phyloP scores from a whole-genome alignment of 768 basidiomycete species.

The Phaffia australis region DNA sequence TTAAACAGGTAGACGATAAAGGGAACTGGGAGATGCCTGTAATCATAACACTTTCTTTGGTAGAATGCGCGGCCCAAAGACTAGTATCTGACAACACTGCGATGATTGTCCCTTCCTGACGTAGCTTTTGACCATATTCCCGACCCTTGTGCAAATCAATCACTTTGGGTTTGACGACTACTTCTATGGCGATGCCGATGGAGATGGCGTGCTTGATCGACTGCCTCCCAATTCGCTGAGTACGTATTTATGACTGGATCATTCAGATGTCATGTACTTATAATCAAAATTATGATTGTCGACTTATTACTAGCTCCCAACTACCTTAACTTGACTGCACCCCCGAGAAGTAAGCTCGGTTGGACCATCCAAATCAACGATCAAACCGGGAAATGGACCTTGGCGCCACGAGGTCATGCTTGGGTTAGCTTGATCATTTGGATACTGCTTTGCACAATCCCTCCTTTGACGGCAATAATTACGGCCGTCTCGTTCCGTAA shows the following conservation, averaged over 20 bases:
- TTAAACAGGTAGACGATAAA: conserved; percentile 50
- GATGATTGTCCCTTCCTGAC: background rate
- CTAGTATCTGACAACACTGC: background rate
- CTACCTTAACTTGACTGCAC: conserved; percentile 81
- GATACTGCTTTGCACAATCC: conserved; percentile 66
- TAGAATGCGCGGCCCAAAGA: background rate
- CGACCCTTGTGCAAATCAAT: conserved; percentile 77
- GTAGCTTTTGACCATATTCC: conserved; percentile 73
- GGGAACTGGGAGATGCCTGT: conserved; percentile 59
- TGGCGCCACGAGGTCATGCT: conserved; percentile 67
- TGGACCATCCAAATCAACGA: conserved; percentile 80
- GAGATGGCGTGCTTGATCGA: conserved; percentile 77
- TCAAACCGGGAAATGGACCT: conserved; percentile 58
- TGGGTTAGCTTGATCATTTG: conserved; percentile 82
- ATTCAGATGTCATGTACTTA: background rate
- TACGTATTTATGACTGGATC: background rate
- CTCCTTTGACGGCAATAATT: conserved; percentile 68
- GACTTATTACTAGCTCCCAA: conserved; percentile 47
- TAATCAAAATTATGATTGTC: background rate
- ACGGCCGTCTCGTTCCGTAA: conserved; percentile 66
- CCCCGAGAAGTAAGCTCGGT: conserved; percentile 63
- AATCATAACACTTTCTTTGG: background rate
- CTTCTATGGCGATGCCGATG: conserved; percentile 83
- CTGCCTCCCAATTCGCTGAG: conserved; percentile 63
- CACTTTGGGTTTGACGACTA: conserved; percentile 83